phyloP scores from a whole-genome alignment of 2,329 filamentous ascomycete species.

The Furcasterigmium sp. region DNA sequence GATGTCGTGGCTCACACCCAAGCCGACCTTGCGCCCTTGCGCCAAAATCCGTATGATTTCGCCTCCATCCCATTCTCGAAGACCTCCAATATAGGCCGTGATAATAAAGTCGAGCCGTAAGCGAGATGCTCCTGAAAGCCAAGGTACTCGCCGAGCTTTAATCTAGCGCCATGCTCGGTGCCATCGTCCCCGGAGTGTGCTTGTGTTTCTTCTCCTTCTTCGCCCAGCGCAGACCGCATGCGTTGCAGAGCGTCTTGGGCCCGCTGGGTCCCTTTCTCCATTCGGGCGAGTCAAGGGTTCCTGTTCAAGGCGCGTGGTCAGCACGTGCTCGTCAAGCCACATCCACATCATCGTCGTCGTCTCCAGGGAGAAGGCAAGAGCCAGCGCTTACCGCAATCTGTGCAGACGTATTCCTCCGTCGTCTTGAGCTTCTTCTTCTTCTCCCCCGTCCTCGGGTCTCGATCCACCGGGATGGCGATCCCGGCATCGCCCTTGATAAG shows the following conservation, averaged over 20 bases:
- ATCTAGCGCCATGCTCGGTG: background rate
- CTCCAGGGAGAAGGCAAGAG: too few relatives aligned
- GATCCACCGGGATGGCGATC: conserved; percentile 76
- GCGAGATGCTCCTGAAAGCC: too few relatives aligned
- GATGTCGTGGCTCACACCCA: too few relatives aligned
- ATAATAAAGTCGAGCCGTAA: too few relatives aligned
- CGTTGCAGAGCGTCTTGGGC: conserved; percentile 93
- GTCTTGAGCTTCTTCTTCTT: conserved; percentile 88
- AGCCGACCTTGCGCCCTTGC: too few relatives aligned
- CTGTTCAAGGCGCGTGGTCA: conserved; percentile 33
- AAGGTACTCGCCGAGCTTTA: too few relatives aligned
- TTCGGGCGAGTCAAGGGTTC: conserved; percentile 85
- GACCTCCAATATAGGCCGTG: too few relatives aligned
- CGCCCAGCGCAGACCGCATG: conserved; percentile 74
- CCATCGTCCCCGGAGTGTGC: conserved; percentile 1
- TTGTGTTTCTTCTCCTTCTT: conserved; percentile 75
- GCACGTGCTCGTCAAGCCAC: background rate
- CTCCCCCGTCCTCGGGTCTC: conserved; percentile 65
- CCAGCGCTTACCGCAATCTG: conserved; percentile 68
- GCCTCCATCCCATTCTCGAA: too few relatives aligned
- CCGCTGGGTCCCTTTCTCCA: conserved; percentile 91
- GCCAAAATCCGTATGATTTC: too few relatives aligned
- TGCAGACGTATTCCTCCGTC: conserved; percentile 87
- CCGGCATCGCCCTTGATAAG: conserved; percentile 82
- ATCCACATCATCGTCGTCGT: too few relatives aligned